Conservation (phyloP, 2,329 filamentous ascomycete genomes). For the Phyllosticta ampelicida region DNA sequence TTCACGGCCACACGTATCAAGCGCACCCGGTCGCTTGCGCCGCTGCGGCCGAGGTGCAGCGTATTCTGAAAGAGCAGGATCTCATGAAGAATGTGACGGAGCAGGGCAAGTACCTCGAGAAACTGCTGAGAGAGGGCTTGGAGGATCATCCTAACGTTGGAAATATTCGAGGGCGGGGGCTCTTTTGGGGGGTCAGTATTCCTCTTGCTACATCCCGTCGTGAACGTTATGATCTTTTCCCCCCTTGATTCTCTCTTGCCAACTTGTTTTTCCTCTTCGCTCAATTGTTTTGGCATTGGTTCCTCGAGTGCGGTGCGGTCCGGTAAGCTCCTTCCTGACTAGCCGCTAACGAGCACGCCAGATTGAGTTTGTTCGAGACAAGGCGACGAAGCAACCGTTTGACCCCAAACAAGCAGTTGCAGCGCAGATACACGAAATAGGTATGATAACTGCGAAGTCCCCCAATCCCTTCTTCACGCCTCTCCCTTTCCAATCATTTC, state of each 20-base stretch:
- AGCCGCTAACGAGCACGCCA: constrained; percentile 17
- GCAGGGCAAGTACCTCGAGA: constrained; percentile 42
- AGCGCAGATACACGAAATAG: constrained; percentile 41
- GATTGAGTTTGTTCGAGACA: constrained; percentile 50
- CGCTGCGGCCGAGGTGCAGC: constrained; percentile 52
- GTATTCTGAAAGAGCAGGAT: constrained; percentile 45
- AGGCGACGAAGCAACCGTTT: constrained; percentile 44
- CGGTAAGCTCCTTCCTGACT: background rate
- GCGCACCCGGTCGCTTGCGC: constrained; percentile 49
- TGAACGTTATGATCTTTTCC: no score
- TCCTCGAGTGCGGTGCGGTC: no score
- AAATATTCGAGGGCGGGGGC: constrained; percentile 49
- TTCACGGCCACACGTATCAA: constrained; percentile 50
- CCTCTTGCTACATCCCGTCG: no score
- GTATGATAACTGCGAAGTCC: constrained; percentile 27
- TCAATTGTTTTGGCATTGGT: background rate
- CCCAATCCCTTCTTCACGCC: background rate
- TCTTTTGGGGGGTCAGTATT: constrained; percentile 45
- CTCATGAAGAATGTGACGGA: constrained; percentile 47
- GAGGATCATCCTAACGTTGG: constrained; percentile 42
- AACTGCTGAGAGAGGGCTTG: constrained; percentile 35
- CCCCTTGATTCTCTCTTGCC: background rate
- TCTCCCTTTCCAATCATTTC: background rate
- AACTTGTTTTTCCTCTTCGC: background rate
- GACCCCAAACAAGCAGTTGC: constrained; percentile 35